Conservation (phyloP, 768 basidiomycete genomes). For the Punctularia strigosozonata region DNA sequence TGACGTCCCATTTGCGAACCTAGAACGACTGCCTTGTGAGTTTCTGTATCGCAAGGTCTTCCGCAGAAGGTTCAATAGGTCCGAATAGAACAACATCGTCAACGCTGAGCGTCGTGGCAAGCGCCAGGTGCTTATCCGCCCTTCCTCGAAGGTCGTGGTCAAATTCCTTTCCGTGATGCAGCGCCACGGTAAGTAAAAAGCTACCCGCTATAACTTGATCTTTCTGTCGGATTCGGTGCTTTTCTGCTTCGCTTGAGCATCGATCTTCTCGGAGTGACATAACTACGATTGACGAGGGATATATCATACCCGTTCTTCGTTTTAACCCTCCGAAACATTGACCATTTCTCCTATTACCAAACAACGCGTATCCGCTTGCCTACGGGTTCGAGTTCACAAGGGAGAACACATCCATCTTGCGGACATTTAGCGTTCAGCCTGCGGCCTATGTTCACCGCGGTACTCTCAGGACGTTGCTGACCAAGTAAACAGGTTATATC, state of each 20-base stretch:
- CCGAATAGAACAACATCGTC: conserved; percentile 85
- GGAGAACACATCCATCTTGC: conserved; percentile 36
- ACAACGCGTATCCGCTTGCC: conserved; percentile 34
- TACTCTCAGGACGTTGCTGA: conserved; percentile 1
- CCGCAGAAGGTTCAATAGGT: conserved; percentile 2
- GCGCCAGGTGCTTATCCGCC: conserved; percentile 96
- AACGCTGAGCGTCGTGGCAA: conserved; percentile 99
- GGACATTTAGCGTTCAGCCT: too few species aligned
- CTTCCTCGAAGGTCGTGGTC: conserved; percentile 95
- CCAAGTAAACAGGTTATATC: conserved; percentile 65
- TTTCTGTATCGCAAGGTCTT: conserved; percentile 1
- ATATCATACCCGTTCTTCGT: conserved; percentile 55
- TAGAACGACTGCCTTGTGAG: conserved; percentile 52
- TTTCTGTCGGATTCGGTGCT: neutral
- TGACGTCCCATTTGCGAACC: conserved; percentile 5
- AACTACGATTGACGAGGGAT: conserved; percentile 70
- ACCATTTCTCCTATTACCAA: conserved; percentile 34
- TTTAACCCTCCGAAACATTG: conserved; percentile 77
- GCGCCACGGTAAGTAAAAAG: conserved; percentile 73
- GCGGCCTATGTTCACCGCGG: neutral
- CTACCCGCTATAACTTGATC: conserved; percentile 3
- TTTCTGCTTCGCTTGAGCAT: neutral
- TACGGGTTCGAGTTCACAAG: conserved; percentile 43
- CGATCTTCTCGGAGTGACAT: conserved; percentile 54
- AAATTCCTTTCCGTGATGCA: conserved; percentile 99